Evolutionary conservation across 2,329 filamentous ascomycete genomes (phyloP).

Genomic region (Chrysoporthe cubensis): DNA sequence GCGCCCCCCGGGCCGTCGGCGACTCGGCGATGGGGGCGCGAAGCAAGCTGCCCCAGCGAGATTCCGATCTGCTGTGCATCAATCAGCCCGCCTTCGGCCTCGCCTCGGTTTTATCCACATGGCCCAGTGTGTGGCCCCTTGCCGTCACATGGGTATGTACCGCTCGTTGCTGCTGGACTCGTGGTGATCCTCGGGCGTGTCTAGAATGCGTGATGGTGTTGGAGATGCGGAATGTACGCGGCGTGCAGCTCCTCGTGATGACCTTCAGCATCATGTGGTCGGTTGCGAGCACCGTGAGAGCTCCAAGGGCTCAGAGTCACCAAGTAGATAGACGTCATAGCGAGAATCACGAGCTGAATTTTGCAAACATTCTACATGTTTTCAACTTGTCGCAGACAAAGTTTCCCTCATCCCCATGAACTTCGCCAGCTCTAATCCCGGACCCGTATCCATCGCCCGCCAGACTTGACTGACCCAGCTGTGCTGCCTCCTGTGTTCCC

Average conservation of each 20-base stretch:
- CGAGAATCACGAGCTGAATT: not conserved
- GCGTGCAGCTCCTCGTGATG: too few species aligned
- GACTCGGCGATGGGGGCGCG: not conserved
- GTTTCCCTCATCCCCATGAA: not conserved
- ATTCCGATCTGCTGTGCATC: too few species aligned
- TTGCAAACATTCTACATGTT: not conserved
- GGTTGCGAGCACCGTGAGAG: not conserved
- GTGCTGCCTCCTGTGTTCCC: slow-evolving; percentile 7
- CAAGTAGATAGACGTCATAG: not conserved
- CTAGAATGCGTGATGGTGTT: too few species aligned
- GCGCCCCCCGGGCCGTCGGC: not conserved
- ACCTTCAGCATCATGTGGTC: not conserved
- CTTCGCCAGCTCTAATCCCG: slow-evolving; percentile 6
- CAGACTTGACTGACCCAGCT: not conserved
- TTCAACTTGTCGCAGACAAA: slow-evolving; percentile 17
- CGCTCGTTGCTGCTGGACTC: too few species aligned
- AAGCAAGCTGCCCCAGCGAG: not conserved
- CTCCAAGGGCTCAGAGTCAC: not conserved
- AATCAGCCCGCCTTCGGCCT: too few species aligned
- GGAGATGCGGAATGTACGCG: too few species aligned
- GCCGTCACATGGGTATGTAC: too few species aligned
- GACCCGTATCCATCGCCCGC: not conserved
- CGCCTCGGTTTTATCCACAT: too few species aligned
- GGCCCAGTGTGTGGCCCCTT: too few species aligned
- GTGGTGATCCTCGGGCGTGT: too few species aligned